Evolutionary conservation across 139 green algal species (phyloP).

Genomic region (Trebouxia sp.): DNA sequence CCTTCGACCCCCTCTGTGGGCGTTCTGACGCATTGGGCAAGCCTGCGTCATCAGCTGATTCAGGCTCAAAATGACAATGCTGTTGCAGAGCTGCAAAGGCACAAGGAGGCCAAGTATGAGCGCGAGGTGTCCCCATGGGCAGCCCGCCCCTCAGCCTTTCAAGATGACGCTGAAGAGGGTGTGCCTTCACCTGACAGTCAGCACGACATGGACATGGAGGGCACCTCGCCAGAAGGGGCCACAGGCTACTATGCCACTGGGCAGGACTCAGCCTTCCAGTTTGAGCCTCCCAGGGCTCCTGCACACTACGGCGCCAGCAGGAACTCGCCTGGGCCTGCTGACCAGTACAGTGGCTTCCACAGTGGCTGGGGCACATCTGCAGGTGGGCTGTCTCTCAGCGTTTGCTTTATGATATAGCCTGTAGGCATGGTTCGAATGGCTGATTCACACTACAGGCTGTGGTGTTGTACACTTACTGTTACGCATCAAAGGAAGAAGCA

Average conservation of each 20-base stretch:
- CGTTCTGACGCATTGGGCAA: too few species aligned
- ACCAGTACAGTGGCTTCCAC: background rate
- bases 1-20: too few species aligned
- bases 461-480: too few species aligned
- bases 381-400: background rate
- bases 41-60: too few species aligned
- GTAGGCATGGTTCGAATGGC: background rate
- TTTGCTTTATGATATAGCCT: too few species aligned
- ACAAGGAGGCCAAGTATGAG: background rate
- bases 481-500: too few species aligned
- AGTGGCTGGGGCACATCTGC: background rate
- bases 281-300: slow-evolving; percentile 6
- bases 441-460: too few species aligned
- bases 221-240: background rate
- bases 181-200: too few species aligned
- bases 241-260: slow-evolving; percentile 11
- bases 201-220: background rate
- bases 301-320: slow-evolving; percentile 11
- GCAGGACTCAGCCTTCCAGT: slow-evolving; percentile 19
- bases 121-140: background rate
- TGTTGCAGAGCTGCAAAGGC: slow-evolving; percentile 5
- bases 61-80: too few species aligned
- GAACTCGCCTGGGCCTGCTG: slow-evolving; percentile 6
- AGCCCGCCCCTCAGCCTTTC: background rate
- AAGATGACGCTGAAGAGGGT: background rate